Base-by-base conservation (phyloP, 495 filamentous ascomycete species). In the Talaromyces liani region DNA sequence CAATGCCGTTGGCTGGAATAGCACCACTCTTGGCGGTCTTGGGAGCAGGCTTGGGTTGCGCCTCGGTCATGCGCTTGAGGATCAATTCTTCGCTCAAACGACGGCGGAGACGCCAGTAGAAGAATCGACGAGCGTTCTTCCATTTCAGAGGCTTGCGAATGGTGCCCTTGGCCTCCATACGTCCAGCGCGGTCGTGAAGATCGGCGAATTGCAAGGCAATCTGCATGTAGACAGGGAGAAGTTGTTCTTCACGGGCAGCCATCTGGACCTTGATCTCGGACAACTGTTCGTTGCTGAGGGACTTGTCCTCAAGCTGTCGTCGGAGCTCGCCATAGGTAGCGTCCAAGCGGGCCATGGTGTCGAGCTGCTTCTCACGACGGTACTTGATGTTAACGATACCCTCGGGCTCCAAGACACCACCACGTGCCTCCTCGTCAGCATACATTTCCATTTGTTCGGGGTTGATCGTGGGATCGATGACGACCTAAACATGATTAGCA, bases 301-400 rank as follows among this genome's bases (percentile, higher is more conserved):
- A 79, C 62, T 82, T 82, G 71, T 92, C 87, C 62, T 83, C 79
- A 57, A 91, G 78, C 65, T 88, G 82, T 71, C 88, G 90, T 78
- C 91, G 91, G 27, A 98, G 87, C 24, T 87, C 82, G 66, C 84
- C 88, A 72, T 98, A 98, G 39, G 84, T 80, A 8, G 88, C 78
- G 73, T 98, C 94, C 39, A 98, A 82, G 63, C 94, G 92, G 57
- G 92, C 91, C 95, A 98, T 98, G 36, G 94, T 97, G 72, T 96
- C 92, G 20, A 98, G 87, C 78, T 98, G 95, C 80, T 91, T 94
- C 73, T 98, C 95, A 68, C 90, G 92, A 75, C 89, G 89, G 83
- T 92, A 98, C 80, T 97, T 98, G 87, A 98, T 97, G 74, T 89
- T 89, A 61, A 98, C 88, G 71, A 98, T 98, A 79, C 94, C 94